Evolutionary conservation across 306 rosid species (phyloP).

Genomic region (Cucurbita argyrosperma): DNA sequence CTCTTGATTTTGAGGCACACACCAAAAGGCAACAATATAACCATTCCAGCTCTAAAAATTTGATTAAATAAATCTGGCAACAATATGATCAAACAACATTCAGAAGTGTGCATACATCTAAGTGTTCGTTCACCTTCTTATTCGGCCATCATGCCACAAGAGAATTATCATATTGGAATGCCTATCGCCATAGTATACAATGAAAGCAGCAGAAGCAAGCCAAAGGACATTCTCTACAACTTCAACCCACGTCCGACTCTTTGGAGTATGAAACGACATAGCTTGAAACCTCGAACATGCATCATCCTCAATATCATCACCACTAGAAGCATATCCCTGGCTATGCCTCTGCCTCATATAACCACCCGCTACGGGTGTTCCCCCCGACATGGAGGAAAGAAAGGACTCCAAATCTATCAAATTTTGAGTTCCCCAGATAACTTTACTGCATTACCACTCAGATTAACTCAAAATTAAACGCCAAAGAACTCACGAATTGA

Average conservation of each 20-base stretch:
- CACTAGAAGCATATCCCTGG: constrained; percentile 85
- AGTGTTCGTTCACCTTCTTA: constrained; percentile 49
- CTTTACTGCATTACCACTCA: not conserved
- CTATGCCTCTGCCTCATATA: constrained; percentile 92
- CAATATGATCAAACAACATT: not conserved
- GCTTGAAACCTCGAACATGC: constrained; percentile 60
- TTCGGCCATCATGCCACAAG: constrained; percentile 63
- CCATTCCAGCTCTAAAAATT: not conserved
- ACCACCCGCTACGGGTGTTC: constrained; percentile 75
- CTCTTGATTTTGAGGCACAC: not conserved
- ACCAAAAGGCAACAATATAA: not conserved
- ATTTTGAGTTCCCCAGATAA: constrained; percentile 3
- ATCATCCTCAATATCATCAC: constrained; percentile 96
- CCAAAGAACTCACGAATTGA: constrained; percentile 14
- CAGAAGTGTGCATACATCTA: not conserved
- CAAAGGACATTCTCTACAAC: constrained; percentile 65
- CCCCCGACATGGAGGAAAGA: constrained; percentile 53
- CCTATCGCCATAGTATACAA: constrained; percentile 74
- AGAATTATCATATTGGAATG: constrained; percentile 67
- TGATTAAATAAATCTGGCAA: not conserved
- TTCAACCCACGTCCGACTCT: constrained; percentile 51
- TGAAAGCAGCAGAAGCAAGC: constrained; percentile 75
- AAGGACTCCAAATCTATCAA: constrained; percentile 16
- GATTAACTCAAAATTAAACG: not conserved
- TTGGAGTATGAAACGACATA: constrained; percentile 26